A percentile compares a stretch with the other conserved stretches of the same genome.
Evolutionary conservation across 805 yeast species (phyloP).

Genomic region (Pichia deserticola): DNA sequence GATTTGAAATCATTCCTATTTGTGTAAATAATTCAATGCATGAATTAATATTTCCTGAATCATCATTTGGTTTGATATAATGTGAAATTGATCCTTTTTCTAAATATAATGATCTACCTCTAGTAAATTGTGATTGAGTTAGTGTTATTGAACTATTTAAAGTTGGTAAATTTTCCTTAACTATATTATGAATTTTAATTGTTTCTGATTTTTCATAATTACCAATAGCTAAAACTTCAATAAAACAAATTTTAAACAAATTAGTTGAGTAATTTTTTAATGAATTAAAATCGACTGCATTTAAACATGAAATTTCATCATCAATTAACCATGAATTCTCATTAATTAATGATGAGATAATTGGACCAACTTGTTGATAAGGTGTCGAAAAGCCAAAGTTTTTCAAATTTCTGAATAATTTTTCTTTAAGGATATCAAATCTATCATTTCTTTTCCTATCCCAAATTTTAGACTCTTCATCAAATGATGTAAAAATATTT

Average conservation of each 20-base stretch:
- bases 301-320: conserved; percentile 48
- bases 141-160: conserved; percentile 28
- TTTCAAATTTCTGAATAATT: conserved; percentile 49
- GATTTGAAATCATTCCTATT: conserved; percentile 45
- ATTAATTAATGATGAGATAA: conserved; percentile 56
- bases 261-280: conserved; percentile 38
- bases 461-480: conserved; percentile 17
- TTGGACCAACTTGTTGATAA: conserved; percentile 64
- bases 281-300: conserved; percentile 40
- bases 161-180: conserved; percentile 25
- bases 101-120: conserved; percentile 36
- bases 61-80: conserved; percentile 47
- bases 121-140: conserved; percentile 37
- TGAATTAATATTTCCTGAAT: conserved; percentile 69
- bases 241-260: conserved; percentile 50
- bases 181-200: conserved; percentile 36
- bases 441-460: conserved; percentile 40
- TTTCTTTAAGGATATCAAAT: conserved; percentile 62
- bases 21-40: conserved; percentile 76
- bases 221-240: conserved; percentile 74
- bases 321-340: conserved; percentile 61
- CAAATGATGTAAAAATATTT: conserved; percentile 30
- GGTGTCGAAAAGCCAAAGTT: conserved; percentile 73
- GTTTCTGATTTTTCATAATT: conserved; percentile 56
- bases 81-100: conserved; percentile 34